These are phyloP conservation scores for Yarrowia sp. DNA, from an alignment of 805 yeast species.

Conservation along the genomic window DNA sequence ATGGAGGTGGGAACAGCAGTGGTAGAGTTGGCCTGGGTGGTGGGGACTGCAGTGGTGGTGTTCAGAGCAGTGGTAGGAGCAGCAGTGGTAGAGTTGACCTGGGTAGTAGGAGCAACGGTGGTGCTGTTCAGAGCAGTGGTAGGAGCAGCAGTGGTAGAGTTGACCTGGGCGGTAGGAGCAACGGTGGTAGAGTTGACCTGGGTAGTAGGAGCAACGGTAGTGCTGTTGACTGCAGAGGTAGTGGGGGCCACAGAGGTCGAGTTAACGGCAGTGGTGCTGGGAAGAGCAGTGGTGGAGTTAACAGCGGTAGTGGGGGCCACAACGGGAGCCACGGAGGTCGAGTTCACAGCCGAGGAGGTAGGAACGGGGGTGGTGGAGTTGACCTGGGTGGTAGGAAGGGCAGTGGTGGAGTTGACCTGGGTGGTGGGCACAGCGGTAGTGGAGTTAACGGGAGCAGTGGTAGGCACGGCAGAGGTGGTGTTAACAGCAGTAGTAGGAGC, in stretches of 20 bases:
- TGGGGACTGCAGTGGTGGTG: conserved; percentile 2
- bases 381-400: conserved; percentile 1
- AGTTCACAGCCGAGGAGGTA: neutral
- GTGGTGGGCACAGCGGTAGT: too few relatives aligned
- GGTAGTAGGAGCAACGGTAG: neutral
- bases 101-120: neutral
- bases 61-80: neutral
- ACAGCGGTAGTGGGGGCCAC: neutral
- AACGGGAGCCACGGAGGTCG: neutral
- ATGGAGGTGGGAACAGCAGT: conserved; percentile 9
- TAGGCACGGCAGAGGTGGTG: neutral
- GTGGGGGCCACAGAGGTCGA: neutral
- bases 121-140: conserved; percentile 1
- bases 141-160: neutral
- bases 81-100: neutral
- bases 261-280: neutral
- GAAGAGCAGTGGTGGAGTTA: neutral
- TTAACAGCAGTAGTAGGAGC: conserved; percentile 8
- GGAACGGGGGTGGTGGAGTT: conserved; percentile 15
- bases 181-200: conserved; percentile 3
- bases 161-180: neutral
- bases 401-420: conserved; percentile 2
- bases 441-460: neutral
- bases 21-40: conserved; percentile 20
- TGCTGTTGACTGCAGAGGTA: neutral